phyloP scores from a whole-genome alignment of 1,284 basidiomycete genomes.

The Ceraceosorus bombacis region DNA sequence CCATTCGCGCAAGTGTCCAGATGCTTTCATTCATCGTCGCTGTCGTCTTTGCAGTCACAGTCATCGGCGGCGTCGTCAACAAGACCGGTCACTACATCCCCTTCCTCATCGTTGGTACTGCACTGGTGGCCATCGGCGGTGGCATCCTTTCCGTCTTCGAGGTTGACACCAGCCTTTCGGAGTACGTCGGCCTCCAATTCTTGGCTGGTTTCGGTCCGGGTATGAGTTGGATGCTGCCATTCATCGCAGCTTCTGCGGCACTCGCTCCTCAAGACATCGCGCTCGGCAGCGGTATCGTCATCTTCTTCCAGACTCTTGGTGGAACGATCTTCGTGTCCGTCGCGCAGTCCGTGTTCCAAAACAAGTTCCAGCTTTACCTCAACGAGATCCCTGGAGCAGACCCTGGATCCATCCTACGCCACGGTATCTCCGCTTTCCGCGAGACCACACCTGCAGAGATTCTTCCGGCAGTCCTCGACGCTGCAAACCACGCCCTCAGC shows the following conservation, averaged over 20 bases:
- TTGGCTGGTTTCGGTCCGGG: conserved; percentile 24
- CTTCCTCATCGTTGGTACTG: conserved; percentile 20
- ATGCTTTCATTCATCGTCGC: conserved; percentile 37
- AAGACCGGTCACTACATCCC: conserved; percentile 32
- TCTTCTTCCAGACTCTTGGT: conserved; percentile 27
- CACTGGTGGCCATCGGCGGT: conserved; percentile 17
- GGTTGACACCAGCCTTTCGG: conserved; percentile 15
- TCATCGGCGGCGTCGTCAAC: conserved; percentile 29
- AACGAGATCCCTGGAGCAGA: conserved; percentile 15
- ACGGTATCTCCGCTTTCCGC: conserved; percentile 24
- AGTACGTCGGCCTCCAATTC: conserved; percentile 25
- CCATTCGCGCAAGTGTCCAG: conserved; percentile 41
- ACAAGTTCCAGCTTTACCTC: conserved; percentile 23
- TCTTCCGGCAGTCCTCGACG: conserved; percentile 13
- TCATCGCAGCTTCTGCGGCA: conserved; percentile 20
- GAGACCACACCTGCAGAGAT: conserved; percentile 14
- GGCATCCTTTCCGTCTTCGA: conserved; percentile 21
- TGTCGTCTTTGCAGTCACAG: conserved; percentile 31
- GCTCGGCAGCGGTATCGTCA: conserved; percentile 24
- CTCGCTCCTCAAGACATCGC: conserved; percentile 22
- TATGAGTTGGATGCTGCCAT: conserved; percentile 25
- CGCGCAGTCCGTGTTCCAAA: conserved; percentile 26
- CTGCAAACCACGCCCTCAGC: conserved; percentile 23
- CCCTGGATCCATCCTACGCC: conserved; percentile 14
- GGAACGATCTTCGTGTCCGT: conserved; percentile 23